phyloP scores from a whole-genome alignment of 2,329 filamentous ascomycete species.

The Venturia pyrina region DNA sequence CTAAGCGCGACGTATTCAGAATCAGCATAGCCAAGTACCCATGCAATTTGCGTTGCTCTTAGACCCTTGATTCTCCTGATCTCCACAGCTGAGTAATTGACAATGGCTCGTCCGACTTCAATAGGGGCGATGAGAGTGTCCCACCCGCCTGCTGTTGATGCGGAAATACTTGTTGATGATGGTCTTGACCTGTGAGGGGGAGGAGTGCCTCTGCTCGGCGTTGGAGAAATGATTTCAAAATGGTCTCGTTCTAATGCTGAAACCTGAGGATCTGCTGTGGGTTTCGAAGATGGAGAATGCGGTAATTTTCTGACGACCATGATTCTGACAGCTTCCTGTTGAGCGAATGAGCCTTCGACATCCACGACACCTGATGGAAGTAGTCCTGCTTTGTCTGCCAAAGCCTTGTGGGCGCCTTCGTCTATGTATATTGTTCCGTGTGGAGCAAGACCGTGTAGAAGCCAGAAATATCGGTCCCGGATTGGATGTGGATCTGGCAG shows the following conservation, averaged over 20 bases:
- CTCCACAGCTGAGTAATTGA: slow-evolving; percentile 85
- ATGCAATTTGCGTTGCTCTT: slow-evolving; percentile 70
- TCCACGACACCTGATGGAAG: slow-evolving; percentile 85
- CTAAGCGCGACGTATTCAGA: slow-evolving; percentile 87
- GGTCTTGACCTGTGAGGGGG: not conserved
- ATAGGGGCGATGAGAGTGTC: slow-evolving; percentile 20
- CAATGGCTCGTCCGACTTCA: slow-evolving; percentile 80
- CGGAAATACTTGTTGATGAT: not conserved
- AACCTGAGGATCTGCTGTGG: not conserved
- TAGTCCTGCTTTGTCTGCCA: slow-evolving; percentile 74
- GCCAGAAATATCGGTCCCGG: slow-evolving; percentile 92
- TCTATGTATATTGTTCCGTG: slow-evolving; percentile 92
- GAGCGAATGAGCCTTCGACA: slow-evolving; percentile 77
- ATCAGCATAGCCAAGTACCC: slow-evolving; percentile 79
- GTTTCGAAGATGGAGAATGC: slow-evolving; percentile 13
- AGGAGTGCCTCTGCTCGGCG: not conserved
- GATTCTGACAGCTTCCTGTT: slow-evolving; percentile 84
- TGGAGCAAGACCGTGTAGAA: slow-evolving; percentile 81
- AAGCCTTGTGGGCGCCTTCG: slow-evolving; percentile 70
- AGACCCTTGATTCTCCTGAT: slow-evolving; percentile 76
- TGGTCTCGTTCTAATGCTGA: slow-evolving; percentile 12
- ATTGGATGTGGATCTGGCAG: slow-evolving; percentile 76
- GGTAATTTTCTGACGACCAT: slow-evolving; percentile 61
- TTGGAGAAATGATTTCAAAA: not conserved
- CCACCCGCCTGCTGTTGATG: slow-evolving; percentile 19